Conservation (phyloP, 768 basidiomycete genomes). For the Panaeolus cyanescens region DNA sequence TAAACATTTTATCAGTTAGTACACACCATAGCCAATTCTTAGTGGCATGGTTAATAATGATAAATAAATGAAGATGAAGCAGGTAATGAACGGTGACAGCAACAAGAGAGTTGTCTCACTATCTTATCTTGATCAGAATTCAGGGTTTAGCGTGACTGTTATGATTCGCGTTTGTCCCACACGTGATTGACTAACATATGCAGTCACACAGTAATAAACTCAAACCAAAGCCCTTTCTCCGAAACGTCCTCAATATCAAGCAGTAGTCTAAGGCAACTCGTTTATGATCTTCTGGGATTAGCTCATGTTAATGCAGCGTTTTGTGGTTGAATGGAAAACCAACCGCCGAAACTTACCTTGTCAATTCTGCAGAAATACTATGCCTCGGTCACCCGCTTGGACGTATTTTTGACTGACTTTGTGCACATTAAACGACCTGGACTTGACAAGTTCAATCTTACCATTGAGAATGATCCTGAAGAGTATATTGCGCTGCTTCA, state of each 20-base stretch:
- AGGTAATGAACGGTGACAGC: background rate
- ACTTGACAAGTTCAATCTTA: background rate
- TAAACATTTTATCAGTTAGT: background rate
- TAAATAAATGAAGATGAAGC: background rate
- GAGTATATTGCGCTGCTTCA: slow-evolving; percentile 28
- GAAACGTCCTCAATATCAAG: too few relatives aligned
- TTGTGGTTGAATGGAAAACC: background rate
- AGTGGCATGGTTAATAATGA: slow-evolving; percentile 18
- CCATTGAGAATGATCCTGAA: slow-evolving; percentile 5
- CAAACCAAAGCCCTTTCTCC: too few relatives aligned
- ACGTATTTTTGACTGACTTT: slow-evolving; percentile 42
- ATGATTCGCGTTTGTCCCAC: background rate
- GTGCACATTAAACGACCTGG: slow-evolving; percentile 7
- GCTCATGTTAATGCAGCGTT: too few relatives aligned
- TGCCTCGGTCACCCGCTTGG: slow-evolving; percentile 37
- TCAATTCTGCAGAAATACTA: slow-evolving; percentile 47
- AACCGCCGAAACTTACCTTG: slow-evolving; percentile 19
- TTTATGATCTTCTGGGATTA: too few relatives aligned
- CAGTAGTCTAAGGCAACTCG: too few relatives aligned
- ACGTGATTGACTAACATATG: too few relatives aligned
- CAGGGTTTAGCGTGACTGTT: background rate
- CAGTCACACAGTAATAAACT: too few relatives aligned
- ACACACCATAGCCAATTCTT: slow-evolving; percentile 47
- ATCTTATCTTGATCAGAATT: slow-evolving; percentile 8
- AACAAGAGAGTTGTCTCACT: background rate